Evolutionary conservation across 2,329 filamentous ascomycete species (phyloP).

Genomic region (Diaporthe longicolla): DNA sequence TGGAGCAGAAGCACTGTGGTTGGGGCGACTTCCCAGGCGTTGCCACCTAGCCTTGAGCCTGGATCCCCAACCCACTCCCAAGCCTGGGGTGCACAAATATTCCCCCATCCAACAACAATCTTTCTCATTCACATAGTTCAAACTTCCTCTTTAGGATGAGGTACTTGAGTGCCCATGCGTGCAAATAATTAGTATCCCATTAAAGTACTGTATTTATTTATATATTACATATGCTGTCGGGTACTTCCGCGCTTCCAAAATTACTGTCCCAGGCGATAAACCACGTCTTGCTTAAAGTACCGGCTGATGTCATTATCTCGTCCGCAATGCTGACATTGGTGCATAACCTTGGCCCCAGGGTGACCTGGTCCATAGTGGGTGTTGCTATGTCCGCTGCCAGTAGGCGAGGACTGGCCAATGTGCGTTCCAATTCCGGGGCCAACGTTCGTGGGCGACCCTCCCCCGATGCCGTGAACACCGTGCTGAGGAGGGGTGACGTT

Average conservation of each 20-base stretch:
- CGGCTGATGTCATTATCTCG: slow-evolving; percentile 45
- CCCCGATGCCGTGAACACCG: background rate
- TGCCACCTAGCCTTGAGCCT: background rate
- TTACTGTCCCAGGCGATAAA: slow-evolving; percentile 44
- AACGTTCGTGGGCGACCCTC: slow-evolving; percentile 2
- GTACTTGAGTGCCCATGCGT: too few relatives aligned
- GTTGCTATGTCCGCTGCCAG: slow-evolving; percentile 14
- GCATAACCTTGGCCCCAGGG: slow-evolving; percentile 44
- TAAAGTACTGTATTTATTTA: background rate
- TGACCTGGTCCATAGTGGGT: slow-evolving; percentile 45
- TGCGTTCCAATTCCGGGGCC: background rate
- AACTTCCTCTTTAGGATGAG: background rate
- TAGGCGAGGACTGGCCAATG: slow-evolving; percentile 1
- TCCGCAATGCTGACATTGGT: slow-evolving; percentile 45
- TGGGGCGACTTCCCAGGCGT: background rate
- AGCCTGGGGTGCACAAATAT: too few relatives aligned
- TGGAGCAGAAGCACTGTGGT: background rate
- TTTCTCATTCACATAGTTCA: background rate
- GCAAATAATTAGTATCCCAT: background rate
- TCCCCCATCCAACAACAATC: too few relatives aligned
- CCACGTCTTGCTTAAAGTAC: slow-evolving; percentile 46
- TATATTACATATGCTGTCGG: background rate
- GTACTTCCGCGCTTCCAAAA: too few relatives aligned
- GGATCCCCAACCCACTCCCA: background rate
- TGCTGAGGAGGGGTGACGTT: background rate